A percentile compares a stretch with the other conserved stretches of the same genome.
These are phyloP conservation scores for Diplocarpon rosae DNA, from an alignment of 2,329 filamentous ascomycete species.

Conservation along the genomic window DNA sequence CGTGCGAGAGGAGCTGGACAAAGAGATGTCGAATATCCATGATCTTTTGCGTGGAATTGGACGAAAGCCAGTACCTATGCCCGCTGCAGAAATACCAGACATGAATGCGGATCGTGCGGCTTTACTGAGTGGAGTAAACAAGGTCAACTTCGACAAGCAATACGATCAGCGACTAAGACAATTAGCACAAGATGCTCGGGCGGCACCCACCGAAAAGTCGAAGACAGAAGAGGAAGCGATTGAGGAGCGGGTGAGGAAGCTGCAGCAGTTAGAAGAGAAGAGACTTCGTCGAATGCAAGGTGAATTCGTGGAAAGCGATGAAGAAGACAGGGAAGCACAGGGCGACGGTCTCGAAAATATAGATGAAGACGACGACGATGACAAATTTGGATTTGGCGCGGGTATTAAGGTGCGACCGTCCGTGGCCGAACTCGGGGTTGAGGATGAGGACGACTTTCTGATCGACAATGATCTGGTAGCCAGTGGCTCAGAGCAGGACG, in stretches of 20 bases:
- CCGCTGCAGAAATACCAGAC: slow-evolving; percentile 30
- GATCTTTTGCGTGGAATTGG: slow-evolving; percentile 53
- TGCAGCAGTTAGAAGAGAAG: slow-evolving; percentile 75
- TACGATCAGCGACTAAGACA: slow-evolving; percentile 80
- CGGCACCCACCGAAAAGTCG: slow-evolving; percentile 74
- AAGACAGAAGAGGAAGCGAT: slow-evolving; percentile 84
- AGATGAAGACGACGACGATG: slow-evolving; percentile 37
- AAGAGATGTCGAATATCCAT: slow-evolving; percentile 68
- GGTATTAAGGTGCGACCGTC: slow-evolving; percentile 41
- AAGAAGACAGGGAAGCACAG: slow-evolving; percentile 40
- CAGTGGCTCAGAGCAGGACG: slow-evolving; percentile 61
- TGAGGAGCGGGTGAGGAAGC: slow-evolving; percentile 61
- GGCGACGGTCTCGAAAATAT: slow-evolving; percentile 28
- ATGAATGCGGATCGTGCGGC: slow-evolving; percentile 55
- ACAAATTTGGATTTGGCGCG: slow-evolving; percentile 48
- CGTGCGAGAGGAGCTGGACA: slow-evolving; percentile 70
- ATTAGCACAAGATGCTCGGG: slow-evolving; percentile 72
- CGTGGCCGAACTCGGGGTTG: slow-evolving; percentile 55
- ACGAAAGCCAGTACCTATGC: slow-evolving; percentile 33
- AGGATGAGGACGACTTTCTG: slow-evolving; percentile 90
- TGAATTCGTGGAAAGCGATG: slow-evolving; percentile 52
- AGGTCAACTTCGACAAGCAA: slow-evolving; percentile 64
- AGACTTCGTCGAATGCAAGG: slow-evolving; percentile 80
- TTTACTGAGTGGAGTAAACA: slow-evolving; percentile 48
- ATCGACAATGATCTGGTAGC: slow-evolving; percentile 84